Conservation (phyloP, 768 basidiomycete species). For the Chalciporus pseudorubinellus region DNA sequence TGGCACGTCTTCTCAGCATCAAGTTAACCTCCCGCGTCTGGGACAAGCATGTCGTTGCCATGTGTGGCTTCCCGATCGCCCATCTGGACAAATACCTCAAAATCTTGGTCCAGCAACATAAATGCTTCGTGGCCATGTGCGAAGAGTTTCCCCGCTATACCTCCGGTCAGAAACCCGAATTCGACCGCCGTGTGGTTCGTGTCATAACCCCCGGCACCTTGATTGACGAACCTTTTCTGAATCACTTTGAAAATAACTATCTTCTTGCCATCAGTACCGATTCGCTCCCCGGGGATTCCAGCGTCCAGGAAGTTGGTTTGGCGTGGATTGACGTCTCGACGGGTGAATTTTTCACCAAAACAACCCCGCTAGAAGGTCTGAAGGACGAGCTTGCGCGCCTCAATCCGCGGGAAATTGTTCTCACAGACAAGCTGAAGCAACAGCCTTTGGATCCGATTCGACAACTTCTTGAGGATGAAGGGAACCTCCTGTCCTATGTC, state of each 20-base stretch:
- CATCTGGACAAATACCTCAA: slow-evolving; percentile 89
- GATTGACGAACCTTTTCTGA: slow-evolving; percentile 86
- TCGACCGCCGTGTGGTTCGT: slow-evolving; percentile 79
- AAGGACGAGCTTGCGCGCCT: slow-evolving; percentile 84
- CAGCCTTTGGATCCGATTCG: slow-evolving; percentile 46
- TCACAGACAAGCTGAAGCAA: slow-evolving; percentile 43
- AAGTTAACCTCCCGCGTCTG: slow-evolving; percentile 78
- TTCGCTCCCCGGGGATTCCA: background rate
- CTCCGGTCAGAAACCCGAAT: slow-evolving; percentile 52
- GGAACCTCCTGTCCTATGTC: slow-evolving; percentile 52
- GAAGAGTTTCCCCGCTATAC: slow-evolving; percentile 75
- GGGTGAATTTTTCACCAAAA: slow-evolving; percentile 85
- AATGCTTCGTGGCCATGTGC: slow-evolving; percentile 87
- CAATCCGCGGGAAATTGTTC: slow-evolving; percentile 77
- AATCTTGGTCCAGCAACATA: slow-evolving; percentile 76
- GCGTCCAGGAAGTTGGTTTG: slow-evolving; percentile 49
- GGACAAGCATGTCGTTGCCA: slow-evolving; percentile 65
- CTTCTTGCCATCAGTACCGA: slow-evolving; percentile 61
- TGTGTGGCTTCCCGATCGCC: slow-evolving; percentile 89
- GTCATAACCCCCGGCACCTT: slow-evolving; percentile 93
- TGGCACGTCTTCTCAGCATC: slow-evolving; percentile 75
- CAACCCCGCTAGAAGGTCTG: slow-evolving; percentile 49
- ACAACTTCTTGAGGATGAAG: slow-evolving; percentile 51
- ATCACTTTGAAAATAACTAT: slow-evolving; percentile 86
- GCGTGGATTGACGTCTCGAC: slow-evolving; percentile 97